phyloP scores from a whole-genome alignment of 371 early-diverging fungal genomes.

The Actinomucor elegans region DNA sequence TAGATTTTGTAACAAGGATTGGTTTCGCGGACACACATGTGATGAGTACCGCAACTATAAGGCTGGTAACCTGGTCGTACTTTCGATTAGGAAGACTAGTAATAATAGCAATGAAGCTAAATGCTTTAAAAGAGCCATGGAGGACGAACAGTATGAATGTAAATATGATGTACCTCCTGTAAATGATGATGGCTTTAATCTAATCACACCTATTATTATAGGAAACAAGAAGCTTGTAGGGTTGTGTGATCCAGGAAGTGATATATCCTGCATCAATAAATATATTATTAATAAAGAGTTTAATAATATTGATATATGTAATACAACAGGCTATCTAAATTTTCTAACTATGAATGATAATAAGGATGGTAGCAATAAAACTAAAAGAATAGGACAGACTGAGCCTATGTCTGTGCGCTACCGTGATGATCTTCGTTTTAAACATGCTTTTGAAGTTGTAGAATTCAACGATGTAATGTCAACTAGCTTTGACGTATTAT shows the following conservation, averaged over 20 bases:
- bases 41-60: too few relatives aligned
- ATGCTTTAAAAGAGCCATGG: too few relatives aligned
- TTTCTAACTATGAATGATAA: constrained; percentile 5
- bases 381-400: constrained; percentile 3
- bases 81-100: too few relatives aligned
- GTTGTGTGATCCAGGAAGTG: constrained; percentile 9
- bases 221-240: too few relatives aligned
- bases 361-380: neutral
- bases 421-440: neutral
- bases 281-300: neutral
- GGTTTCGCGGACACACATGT: too few relatives aligned
- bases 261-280: neutral
- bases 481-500: neutral
- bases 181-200: too few relatives aligned
- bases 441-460: constrained; percentile 6
- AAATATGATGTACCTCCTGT: too few relatives aligned
- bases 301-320: neutral
- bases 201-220: too few relatives aligned
- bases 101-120: too few relatives aligned
- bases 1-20: too few relatives aligned
- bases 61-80: too few relatives aligned
- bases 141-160: too few relatives aligned
- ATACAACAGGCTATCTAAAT: neutral
- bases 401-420: neutral
- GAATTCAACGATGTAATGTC: constrained; percentile 2